These are phyloP conservation scores for Carnegiea gigantea DNA, from an alignment of 179 eudicot genomes.

Conservation along the genomic window DNA sequence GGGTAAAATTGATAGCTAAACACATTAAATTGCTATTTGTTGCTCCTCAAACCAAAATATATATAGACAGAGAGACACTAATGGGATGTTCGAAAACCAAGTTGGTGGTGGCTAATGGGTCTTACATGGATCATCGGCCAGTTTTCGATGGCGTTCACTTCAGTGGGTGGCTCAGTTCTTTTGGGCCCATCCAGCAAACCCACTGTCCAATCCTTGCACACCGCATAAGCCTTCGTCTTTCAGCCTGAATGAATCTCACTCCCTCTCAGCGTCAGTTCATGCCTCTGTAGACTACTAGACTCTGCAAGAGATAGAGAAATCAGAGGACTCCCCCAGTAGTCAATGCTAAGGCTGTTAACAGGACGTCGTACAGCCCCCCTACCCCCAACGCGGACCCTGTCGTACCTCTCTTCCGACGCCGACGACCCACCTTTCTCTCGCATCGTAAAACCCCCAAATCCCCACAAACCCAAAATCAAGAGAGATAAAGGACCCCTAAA, in stretches of 20 bases:
- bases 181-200: background rate
- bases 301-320: background rate
- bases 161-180: too few species aligned
- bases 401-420: slow-evolving; percentile 30
- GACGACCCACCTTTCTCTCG: slow-evolving; percentile 86
- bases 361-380: slow-evolving; percentile 38
- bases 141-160: too few species aligned
- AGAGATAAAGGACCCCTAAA: slow-evolving; percentile 19
- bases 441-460: slow-evolving; percentile 32
- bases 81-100: too few species aligned
- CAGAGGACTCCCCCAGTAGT: background rate
- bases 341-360: slow-evolving; percentile 44
- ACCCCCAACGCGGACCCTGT: slow-evolving; percentile 20
- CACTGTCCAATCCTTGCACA: too few species aligned
- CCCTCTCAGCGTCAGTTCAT: background rate
- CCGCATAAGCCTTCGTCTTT: background rate
- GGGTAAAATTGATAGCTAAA: too few species aligned
- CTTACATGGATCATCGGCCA: too few species aligned
- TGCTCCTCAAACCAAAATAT: too few species aligned
- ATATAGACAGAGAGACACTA: too few species aligned
- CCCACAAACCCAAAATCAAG: slow-evolving; percentile 11
- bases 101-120: too few species aligned
- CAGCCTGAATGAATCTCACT: background rate
- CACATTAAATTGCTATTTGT: too few species aligned
- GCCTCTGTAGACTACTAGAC: background rate